Evolutionary conservation across 2,329 filamentous ascomycete species (phyloP).

Genomic region (Diatrype stigma): DNA sequence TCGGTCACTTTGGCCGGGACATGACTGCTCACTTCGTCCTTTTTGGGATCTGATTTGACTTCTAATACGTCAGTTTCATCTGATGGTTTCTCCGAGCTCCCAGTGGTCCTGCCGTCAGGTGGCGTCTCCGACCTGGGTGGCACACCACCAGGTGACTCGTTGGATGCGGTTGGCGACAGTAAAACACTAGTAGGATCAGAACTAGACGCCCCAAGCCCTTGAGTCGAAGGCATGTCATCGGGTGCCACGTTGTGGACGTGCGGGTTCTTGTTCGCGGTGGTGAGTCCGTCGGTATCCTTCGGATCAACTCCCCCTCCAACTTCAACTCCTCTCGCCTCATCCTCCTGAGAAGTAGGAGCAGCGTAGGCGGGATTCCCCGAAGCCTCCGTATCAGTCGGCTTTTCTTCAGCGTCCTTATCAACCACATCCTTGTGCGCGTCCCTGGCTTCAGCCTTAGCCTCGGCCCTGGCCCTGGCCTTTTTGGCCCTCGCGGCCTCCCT

Average conservation of each 20-base stretch:
- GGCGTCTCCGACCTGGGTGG: constrained; percentile 4
- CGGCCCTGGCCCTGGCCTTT: constrained; percentile 16
- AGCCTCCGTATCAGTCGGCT: constrained; percentile 5
- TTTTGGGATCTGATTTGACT: constrained; percentile 19
- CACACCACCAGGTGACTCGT: constrained; percentile 3
- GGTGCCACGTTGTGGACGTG: constrained; percentile 30
- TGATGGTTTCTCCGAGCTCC: constrained; percentile 12
- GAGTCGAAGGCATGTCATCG: constrained; percentile 6
- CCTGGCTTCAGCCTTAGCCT: too few relatives aligned
- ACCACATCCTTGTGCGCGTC: too few relatives aligned
- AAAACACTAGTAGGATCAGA: constrained; percentile 6
- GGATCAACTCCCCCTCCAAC: too few relatives aligned
- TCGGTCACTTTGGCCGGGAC: constrained; percentile 10
- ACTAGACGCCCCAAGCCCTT: constrained; percentile 11
- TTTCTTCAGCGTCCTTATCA: neutral
- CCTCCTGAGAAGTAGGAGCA: neutral
- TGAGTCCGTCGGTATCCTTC: neutral
- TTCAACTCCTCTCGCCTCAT: too few relatives aligned
- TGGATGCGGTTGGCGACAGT: constrained; percentile 12
- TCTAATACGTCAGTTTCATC: constrained; percentile 1
- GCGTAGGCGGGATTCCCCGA: neutral
- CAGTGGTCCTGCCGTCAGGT: constrained; percentile 17
- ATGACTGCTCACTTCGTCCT: constrained; percentile 8
- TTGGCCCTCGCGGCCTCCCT: constrained; percentile 23
- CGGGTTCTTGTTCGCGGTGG: constrained; percentile 16